These are phyloP conservation scores for Fusarium guadeloupense DNA, from an alignment of 2,329 filamentous ascomycete genomes.

Conservation along the genomic window DNA sequence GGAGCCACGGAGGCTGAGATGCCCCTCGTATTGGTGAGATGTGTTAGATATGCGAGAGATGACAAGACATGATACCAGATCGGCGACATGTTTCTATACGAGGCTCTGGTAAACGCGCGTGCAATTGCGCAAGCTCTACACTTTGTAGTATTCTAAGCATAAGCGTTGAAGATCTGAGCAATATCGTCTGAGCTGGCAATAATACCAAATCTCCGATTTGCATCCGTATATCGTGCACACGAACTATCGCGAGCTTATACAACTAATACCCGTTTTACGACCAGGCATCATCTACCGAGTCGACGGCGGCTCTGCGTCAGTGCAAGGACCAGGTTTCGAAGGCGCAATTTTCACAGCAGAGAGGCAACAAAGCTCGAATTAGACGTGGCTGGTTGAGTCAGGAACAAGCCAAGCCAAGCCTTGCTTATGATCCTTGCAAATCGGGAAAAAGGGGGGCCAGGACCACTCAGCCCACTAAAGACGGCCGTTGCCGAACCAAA, in stretches of 20 bases:
- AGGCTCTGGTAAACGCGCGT: background rate
- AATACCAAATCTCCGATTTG: background rate
- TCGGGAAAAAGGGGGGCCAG: slow-evolving; percentile 18
- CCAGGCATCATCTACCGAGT: slow-evolving; percentile 25
- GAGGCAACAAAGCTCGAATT: slow-evolving; percentile 6
- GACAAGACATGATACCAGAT: background rate
- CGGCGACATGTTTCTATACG: background rate
- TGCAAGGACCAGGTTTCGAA: slow-evolving; percentile 22
- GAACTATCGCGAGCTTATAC: slow-evolving; percentile 24
- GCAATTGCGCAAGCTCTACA: background rate
- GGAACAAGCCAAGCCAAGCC: background rate
- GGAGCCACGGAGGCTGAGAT: slow-evolving; percentile 14
- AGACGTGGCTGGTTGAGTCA: slow-evolving; percentile 22
- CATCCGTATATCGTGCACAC: background rate
- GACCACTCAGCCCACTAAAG: slow-evolving; percentile 33
- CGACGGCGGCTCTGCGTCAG: slow-evolving; percentile 20
- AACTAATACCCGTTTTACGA: background rate
- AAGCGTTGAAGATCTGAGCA: background rate
- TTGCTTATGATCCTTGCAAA: slow-evolving; percentile 19
- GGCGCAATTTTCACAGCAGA: slow-evolving; percentile 3
- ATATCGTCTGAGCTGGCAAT: background rate
- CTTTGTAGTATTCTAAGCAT: background rate
- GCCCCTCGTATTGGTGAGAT: background rate
- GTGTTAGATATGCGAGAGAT: slow-evolving; percentile 8
- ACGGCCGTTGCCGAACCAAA: slow-evolving; percentile 37